Percentiles rank a stretch among this genome's conserved stretches.
phyloP scores from a whole-genome alignment of 2,329 filamentous ascomycete genomes.

The Fusarium gaditjirri region DNA sequence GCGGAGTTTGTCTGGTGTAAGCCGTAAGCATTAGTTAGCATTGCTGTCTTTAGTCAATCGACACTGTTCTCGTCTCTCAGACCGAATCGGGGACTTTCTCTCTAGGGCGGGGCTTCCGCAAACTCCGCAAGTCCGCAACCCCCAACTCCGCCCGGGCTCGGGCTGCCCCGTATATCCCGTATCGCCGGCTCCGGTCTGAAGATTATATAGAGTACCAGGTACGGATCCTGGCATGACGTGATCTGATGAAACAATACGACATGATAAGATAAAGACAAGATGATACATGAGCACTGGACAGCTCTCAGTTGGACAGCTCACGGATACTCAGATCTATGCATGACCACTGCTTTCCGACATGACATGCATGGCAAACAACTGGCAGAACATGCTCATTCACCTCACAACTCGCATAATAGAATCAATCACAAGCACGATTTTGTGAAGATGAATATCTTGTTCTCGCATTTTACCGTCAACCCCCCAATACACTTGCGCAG shows the following conservation, averaged over 20 bases:
- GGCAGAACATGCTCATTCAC: background rate
- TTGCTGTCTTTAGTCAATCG: background rate
- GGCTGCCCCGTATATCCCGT: constrained; percentile 1
- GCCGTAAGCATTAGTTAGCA: constrained; percentile 20
- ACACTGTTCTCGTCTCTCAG: constrained; percentile 24
- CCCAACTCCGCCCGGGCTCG: constrained; percentile 28
- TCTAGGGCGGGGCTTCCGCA: constrained; percentile 11
- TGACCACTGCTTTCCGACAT: background rate
- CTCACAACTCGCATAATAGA: background rate
- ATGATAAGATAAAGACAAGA: too few species aligned
- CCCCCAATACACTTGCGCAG: background rate
- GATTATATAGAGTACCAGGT: too few species aligned
- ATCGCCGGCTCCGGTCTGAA: constrained; percentile 39
- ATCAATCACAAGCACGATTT: background rate
- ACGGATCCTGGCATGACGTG: too few species aligned
- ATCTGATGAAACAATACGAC: too few species aligned
- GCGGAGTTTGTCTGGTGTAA: constrained; percentile 26
- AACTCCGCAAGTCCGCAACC: constrained; percentile 48
- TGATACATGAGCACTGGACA: too few species aligned
- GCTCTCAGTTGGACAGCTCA: too few species aligned
- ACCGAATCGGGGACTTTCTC: constrained; percentile 27
- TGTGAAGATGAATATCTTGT: constrained; percentile 9
- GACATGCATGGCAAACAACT: background rate
- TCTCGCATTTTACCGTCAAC: constrained; percentile 6
- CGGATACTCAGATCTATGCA: background rate